phyloP scores from a whole-genome alignment of 495 filamentous ascomycete genomes.

The Hypoxylon subgilvum region DNA sequence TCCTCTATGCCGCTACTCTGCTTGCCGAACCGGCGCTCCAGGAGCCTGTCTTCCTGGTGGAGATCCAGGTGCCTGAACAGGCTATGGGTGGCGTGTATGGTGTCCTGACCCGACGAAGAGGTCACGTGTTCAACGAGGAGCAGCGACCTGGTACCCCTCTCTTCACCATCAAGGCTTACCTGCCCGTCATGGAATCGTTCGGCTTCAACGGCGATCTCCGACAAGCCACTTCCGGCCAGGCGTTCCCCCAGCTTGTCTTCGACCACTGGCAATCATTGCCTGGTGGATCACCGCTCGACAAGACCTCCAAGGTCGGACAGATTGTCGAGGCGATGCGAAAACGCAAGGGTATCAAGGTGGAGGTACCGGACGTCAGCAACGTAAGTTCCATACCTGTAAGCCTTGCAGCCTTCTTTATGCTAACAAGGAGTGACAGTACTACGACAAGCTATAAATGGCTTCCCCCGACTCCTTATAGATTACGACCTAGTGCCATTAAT shows the following conservation, averaged over 20 bases:
- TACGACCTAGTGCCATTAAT: conserved; percentile 47
- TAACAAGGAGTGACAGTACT: conserved; percentile 77
- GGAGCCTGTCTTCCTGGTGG: conserved; percentile 98
- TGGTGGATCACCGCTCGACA: conserved; percentile 91
- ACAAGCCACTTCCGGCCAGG: conserved; percentile 89
- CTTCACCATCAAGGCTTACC: conserved; percentile 99
- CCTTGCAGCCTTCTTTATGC: conserved; percentile 34
- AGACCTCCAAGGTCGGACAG: conserved; percentile 81
- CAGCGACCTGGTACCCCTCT: conserved; percentile 98
- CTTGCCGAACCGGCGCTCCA: conserved; percentile 88
- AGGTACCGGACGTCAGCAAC: conserved; percentile 87
- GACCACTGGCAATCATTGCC: conserved; percentile 96
- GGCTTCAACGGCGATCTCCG: conserved; percentile 99
- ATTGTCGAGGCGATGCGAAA: conserved; percentile 90
- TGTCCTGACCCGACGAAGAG: conserved; percentile 96
- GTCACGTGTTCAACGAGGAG: conserved; percentile 98
- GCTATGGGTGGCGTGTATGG: conserved; percentile 99
- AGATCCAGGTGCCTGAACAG: conserved; percentile 97
- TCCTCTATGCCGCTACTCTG: conserved; percentile 89
- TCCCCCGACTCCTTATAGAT: conserved; percentile 45
- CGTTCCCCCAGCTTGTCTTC: conserved; percentile 98
- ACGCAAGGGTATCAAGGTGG: conserved; percentile 98
- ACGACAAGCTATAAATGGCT: conserved; percentile 90
- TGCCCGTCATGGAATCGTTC: conserved; percentile 99
- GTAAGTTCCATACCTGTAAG: conserved; percentile 66